Base-by-base conservation (phyloP, 768 basidiomycete species). In the Amanita pallidorosea region DNA sequence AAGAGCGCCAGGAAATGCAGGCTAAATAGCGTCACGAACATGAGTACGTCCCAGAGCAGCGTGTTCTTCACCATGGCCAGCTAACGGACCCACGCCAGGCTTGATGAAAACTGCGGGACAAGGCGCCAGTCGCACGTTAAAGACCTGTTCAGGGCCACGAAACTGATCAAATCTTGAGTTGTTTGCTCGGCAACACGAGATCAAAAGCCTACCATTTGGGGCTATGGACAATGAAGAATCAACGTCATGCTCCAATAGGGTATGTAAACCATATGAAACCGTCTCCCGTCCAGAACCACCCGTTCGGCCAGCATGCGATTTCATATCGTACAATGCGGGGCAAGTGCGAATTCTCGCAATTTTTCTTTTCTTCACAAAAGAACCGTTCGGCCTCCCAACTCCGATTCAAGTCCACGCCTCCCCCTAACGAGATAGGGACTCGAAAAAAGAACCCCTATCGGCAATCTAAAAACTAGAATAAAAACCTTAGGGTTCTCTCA, bases 1-100 rank as follows among this genome's bases (percentile, higher is more conserved):
- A 52, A 45, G 17, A 55, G 51, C n/a, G 51, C 52, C 5, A 51
- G 50, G n/a, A 51, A 51, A 34, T 51, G 42, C 15, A 51, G 23
- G 8, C 42, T 22, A 22, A 51, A 51, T 5, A 51, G 41, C 7
- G 34, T 13, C 12, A 41, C 34, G 43, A 51, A 45, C 22, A 51
- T 15, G 31, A 51, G 17, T 12, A 51, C 22, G 29, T 51, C 50
- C 33, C 27, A 31, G 4, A 23, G 33, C 38, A 42, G 29, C 4
- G 49, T 13, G 15, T 18, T 48, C n/a, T 40, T 31, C 20, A 13
- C 40, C 49, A 42, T 40, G 37, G 12, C 20, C 45, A 23, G 11
- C 25, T 4, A 17, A 33, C 34, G 23, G 34, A 13, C 45, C 17
- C 3, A 47, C 33, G 31, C 45, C 33, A 22, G 45, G n/a, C 45